Evolutionary conservation across 2,329 filamentous ascomycete species (phyloP).

Genomic region (Dendrostoma leiphaemia): DNA sequence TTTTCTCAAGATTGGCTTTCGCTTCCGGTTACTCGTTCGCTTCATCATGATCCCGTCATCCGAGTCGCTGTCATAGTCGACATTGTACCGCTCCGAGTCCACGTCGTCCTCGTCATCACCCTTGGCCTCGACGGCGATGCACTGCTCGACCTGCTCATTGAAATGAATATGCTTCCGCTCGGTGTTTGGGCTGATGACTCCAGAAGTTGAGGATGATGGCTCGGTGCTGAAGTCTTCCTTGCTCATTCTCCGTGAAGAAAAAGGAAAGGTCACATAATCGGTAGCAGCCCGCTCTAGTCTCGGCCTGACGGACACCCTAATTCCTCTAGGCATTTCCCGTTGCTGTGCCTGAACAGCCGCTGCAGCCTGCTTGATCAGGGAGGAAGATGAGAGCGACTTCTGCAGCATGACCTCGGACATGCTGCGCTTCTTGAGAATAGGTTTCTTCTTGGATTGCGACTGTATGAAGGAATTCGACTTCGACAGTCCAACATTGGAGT

Average conservation of each 20-base stretch:
- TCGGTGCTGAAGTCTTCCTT: slow-evolving; percentile 63
- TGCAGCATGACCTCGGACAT: slow-evolving; percentile 96
- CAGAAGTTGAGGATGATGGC: slow-evolving; percentile 69
- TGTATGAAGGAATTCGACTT: slow-evolving; percentile 65
- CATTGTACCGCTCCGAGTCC: slow-evolving; percentile 42
- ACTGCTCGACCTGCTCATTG: slow-evolving; percentile 93
- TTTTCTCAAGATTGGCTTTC: slow-evolving; percentile 49
- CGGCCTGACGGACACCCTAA: slow-evolving; percentile 48
- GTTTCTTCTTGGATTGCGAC: slow-evolving; percentile 65
- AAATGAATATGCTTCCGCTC: slow-evolving; percentile 90
- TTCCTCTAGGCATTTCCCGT: slow-evolving; percentile 41
- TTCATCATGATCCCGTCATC: slow-evolving; percentile 87
- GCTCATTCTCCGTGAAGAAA: slow-evolving; percentile 60
- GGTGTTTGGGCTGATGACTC: slow-evolving; percentile 58
- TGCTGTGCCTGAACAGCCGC: slow-evolving; percentile 83
- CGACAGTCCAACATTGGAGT: slow-evolving; percentile 46
- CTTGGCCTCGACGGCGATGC: slow-evolving; percentile 88
- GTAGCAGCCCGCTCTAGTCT: slow-evolving; percentile 62
- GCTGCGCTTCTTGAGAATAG: slow-evolving; percentile 93
- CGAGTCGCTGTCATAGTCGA: slow-evolving; percentile 59
- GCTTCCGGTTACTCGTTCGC: slow-evolving; percentile 55
- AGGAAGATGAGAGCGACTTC: slow-evolving; percentile 82
- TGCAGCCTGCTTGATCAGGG: slow-evolving; percentile 83
- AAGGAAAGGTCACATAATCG: slow-evolving; percentile 66
- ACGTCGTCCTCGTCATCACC: slow-evolving; percentile 69